Evolutionary conservation across 2,329 filamentous ascomycete species (phyloP).

Genomic region (Seiridium unicorne): DNA sequence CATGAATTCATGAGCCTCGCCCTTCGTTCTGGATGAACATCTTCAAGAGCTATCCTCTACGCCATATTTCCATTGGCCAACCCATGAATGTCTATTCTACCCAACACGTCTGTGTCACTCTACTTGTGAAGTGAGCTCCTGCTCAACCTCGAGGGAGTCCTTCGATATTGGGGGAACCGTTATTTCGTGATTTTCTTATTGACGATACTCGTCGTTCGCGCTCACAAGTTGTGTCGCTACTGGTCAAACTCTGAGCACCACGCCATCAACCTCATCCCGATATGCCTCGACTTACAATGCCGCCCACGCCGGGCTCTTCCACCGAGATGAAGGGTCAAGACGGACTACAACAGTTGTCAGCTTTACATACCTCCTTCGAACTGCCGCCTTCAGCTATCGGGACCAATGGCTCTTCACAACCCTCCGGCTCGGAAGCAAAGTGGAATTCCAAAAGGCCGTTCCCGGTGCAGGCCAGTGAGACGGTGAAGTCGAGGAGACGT

Average conservation of each 20-base stretch:
- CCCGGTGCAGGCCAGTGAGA: conserved; percentile 43
- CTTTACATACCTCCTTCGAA: conserved; percentile 68
- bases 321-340: conserved; percentile 76
- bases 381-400: conserved; percentile 73
- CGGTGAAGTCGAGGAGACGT: conserved; percentile 53
- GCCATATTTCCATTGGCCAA: too few species aligned
- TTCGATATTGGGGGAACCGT: too few species aligned
- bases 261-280: neutral
- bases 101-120: too few species aligned
- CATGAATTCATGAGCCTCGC: too few species aligned
- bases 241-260: neutral
- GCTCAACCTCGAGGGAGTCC: too few species aligned
- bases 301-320: conserved; percentile 77
- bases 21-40: too few species aligned
- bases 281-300: conserved; percentile 67
- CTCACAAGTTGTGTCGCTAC: neutral
- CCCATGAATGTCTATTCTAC: too few species aligned
- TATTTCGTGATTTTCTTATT: too few species aligned
- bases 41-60: too few species aligned
- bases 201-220: neutral
- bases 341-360: conserved; percentile 56
- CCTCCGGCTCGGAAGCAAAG: conserved; percentile 39
- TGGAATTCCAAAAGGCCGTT: conserved; percentile 32
- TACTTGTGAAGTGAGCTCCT: too few species aligned
- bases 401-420: conserved; percentile 41